Evolutionary conservation across 768 basidiomycete genomes (phyloP).

Genomic region (Tephrocybe sp.): DNA sequence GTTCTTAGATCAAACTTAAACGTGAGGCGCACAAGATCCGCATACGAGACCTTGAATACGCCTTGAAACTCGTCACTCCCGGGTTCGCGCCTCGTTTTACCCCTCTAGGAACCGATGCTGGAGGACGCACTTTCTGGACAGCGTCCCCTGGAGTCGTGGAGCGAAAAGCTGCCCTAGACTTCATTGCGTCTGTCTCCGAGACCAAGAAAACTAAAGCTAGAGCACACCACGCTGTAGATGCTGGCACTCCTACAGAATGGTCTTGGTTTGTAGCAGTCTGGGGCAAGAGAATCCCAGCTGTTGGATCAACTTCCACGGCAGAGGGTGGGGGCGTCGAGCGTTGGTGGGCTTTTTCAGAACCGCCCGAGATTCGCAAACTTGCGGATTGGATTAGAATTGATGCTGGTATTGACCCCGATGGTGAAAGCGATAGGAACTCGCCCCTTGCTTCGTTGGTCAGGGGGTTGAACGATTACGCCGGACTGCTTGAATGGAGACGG

Average conservation of each 20-base stretch:
- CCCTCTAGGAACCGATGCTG: constrained; percentile 65
- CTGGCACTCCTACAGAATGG: constrained; percentile 58
- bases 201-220: constrained; percentile 41
- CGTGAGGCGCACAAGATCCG: constrained; percentile 48
- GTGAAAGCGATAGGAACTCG: constrained; percentile 19
- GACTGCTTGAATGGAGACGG: constrained; percentile 57
- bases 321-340: constrained; percentile 39
- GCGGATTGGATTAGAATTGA: constrained; percentile 63
- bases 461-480: constrained; percentile 57
- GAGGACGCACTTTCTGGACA: constrained; percentile 67
- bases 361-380: constrained; percentile 60
- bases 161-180: constrained; percentile 47
- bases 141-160: constrained; percentile 60
- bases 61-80: constrained; percentile 45
- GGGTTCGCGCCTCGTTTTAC: constrained; percentile 52
- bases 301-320: not conserved
- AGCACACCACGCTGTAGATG: constrained; percentile 37
- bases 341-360: constrained; percentile 81
- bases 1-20: constrained; percentile 40
- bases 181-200: constrained; percentile 27
- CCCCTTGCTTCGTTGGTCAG: constrained; percentile 38
- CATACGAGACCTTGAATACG: constrained; percentile 50
- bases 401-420: constrained; percentile 35
- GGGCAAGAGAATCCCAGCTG: constrained; percentile 49
- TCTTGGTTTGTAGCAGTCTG: constrained; percentile 77